These are phyloP conservation scores for Thalassiosira pacifica DNA, from an alignment of 352 stramenopile species.

Conservation along the genomic window DNA sequence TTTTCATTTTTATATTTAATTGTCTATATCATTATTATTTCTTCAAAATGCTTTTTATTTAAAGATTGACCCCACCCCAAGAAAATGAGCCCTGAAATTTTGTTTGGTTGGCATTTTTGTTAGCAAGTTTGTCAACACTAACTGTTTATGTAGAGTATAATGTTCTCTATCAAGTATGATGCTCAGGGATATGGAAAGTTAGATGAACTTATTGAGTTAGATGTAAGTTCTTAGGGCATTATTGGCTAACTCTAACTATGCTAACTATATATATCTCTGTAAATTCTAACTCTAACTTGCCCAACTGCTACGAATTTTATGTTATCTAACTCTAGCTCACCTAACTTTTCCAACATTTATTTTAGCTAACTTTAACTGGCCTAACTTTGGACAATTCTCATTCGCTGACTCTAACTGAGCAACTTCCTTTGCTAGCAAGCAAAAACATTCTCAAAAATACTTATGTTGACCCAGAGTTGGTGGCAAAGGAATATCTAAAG, in stretches of 20 bases:
- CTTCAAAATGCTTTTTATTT: too few relatives aligned
- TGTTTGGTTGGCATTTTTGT: too few relatives aligned
- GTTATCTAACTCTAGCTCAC: constrained; percentile 1
- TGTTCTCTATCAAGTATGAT: too few relatives aligned
- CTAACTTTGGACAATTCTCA: not conserved
- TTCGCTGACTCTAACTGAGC: not conserved
- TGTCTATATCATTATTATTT: too few relatives aligned
- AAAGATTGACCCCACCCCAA: too few relatives aligned
- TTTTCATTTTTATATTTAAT: too few relatives aligned
- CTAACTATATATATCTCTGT: not conserved
- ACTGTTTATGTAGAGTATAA: too few relatives aligned
- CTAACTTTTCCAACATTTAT: constrained; percentile 3
- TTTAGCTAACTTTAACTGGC: not conserved
- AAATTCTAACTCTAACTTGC: not conserved
- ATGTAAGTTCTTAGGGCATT: not conserved
- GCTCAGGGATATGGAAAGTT: too few relatives aligned
- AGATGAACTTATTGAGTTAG: not conserved
- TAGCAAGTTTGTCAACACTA: too few relatives aligned
- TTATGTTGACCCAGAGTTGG: constrained; percentile 23
- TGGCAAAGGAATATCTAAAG: constrained; percentile 4
- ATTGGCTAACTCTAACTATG: constrained; percentile 1
- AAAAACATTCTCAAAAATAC: constrained; percentile 4
- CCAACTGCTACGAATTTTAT: not conserved
- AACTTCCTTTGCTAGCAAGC: constrained; percentile 11
- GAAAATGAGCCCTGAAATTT: too few relatives aligned